Percentiles rank a stretch among this genome's conserved stretches.
phyloP scores from a whole-genome alignment of 2,329 filamentous ascomycete species.

The Monosporascus sp. region DNA sequence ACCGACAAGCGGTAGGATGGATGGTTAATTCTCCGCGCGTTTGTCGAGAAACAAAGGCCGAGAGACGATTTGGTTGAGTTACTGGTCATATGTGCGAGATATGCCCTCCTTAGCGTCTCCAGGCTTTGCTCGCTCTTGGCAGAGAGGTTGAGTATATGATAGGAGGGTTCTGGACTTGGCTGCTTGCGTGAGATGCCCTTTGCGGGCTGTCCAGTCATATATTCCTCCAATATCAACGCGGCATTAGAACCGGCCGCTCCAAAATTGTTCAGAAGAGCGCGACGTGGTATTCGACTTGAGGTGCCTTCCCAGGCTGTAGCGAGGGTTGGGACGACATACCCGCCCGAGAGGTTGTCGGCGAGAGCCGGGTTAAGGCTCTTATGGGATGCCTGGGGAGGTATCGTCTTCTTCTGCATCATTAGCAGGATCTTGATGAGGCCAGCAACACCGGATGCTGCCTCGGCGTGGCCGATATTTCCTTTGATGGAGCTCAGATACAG shows the following conservation, averaged over 20 bases:
- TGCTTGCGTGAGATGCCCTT: background rate
- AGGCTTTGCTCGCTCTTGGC: slow-evolving; percentile 10
- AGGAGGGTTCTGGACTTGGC: background rate
- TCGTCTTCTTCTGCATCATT: slow-evolving; percentile 17
- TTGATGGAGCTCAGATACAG: slow-evolving; percentile 28
- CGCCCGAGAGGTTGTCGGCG: background rate
- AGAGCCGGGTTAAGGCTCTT: slow-evolving; percentile 23
- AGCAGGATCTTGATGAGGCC: slow-evolving; percentile 20
- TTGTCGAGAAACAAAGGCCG: slow-evolving; percentile 17
- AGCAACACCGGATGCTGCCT: slow-evolving; percentile 21
- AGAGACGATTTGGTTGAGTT: slow-evolving; percentile 3
- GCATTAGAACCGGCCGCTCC: slow-evolving; percentile 26
- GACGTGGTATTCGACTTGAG: slow-evolving; percentile 7
- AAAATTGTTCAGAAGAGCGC: slow-evolving; percentile 32
- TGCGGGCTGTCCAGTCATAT: background rate
- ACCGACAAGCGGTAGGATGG: slow-evolving; percentile 9
- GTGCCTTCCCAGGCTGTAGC: slow-evolving; percentile 1
- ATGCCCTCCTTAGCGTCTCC: slow-evolving; percentile 1
- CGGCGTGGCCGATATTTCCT: slow-evolving; percentile 19
- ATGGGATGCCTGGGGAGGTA: slow-evolving; percentile 19
- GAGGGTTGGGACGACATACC: slow-evolving; percentile 1
- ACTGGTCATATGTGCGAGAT: slow-evolving; percentile 3
- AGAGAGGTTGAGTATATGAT: slow-evolving; percentile 12
- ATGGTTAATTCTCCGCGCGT: slow-evolving; percentile 13
- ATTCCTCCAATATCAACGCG: slow-evolving; percentile 19